Evolutionary conservation across 2,329 filamentous ascomycete species (phyloP), one percentile per base, ranked within the genome.

Genomic region (Pezicula rhizophila): DNA sequence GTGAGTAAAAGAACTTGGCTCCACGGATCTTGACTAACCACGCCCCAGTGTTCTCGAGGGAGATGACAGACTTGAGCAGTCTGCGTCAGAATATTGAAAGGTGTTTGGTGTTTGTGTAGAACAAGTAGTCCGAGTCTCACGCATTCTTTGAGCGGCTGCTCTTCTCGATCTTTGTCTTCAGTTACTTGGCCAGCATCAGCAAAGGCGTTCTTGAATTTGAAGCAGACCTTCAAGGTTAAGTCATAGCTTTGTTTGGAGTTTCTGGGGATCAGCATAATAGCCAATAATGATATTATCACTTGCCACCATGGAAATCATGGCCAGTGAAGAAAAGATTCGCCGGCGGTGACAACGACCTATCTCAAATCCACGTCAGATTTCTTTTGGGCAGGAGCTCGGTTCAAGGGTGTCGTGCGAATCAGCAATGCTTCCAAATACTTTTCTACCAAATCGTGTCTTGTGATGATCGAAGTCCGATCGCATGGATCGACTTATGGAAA

Each of bases 1-100:
- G 89, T 96, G 73, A 77, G 90, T 77, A 10, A 40, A 28, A 12
- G 11, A 10, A 11, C 39, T 10, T 11, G 5, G n/a, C 20, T 34
- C 17, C 14, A 48, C 46, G 25, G 35, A 23, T 8, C 6, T 18
- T 11, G 28, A 18, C 46, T 54, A 42, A 50, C 43, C n/a, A 5
- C 15, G 14, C 37, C 17, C 5, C 41, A 65, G 63, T 49, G 60
- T 65, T 35, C 53, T 66, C 3, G 59, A 65, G 48, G 57, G 60
- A 5, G 61, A 64, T 40, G 63, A 64, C 34, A 64, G 57, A 39
- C 55, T 64, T 25, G 62, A 64, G 48, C 58, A 61, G 47, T 61
- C 61, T 26, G 49, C 54, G 12, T 53, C 60, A 18, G 60, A 64
- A 44, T 62, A 60, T 42, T 42, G 40, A 42, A 26, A 14, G 40